These are phyloP conservation scores for Pyrenochaeta sp. DNA, from an alignment of 2,329 filamentous ascomycete genomes.

Conservation along the genomic window DNA sequence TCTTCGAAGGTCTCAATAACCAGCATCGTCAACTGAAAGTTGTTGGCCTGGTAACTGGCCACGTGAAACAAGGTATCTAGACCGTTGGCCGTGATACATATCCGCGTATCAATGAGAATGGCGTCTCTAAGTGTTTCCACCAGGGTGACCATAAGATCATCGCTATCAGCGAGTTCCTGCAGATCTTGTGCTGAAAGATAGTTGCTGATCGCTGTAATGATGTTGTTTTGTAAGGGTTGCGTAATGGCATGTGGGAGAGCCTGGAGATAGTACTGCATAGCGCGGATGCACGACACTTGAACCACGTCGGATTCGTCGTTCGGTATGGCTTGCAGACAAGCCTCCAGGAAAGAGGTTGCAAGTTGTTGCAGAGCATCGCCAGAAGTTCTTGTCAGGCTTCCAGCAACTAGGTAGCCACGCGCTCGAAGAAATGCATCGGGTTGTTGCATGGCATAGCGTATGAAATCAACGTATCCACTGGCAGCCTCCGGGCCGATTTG, in stretches of 20 bases:
- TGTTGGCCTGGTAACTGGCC: slow-evolving; percentile 85
- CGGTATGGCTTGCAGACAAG: slow-evolving; percentile 77
- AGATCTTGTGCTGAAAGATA: slow-evolving; percentile 85
- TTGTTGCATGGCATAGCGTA: slow-evolving; percentile 77
- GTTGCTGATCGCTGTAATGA: slow-evolving; percentile 69
- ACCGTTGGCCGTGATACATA: slow-evolving; percentile 78
- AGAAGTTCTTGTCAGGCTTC: slow-evolving; percentile 76
- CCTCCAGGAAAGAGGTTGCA: slow-evolving; percentile 72
- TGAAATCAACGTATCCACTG: slow-evolving; percentile 79
- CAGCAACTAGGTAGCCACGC: slow-evolving; percentile 86
- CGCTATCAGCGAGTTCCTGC: slow-evolving; percentile 83
- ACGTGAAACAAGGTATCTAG: slow-evolving; percentile 87
- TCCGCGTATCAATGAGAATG: slow-evolving; percentile 78
- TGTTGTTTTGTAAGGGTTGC: slow-evolving; percentile 66
- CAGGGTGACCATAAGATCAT: slow-evolving; percentile 90
- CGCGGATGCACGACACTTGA: slow-evolving; percentile 89
- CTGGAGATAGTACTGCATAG: slow-evolving; percentile 74
- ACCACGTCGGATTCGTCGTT: slow-evolving; percentile 85
- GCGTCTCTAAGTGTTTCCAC: slow-evolving; percentile 85
- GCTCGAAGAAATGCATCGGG: slow-evolving; percentile 81
- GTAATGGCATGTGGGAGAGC: slow-evolving; percentile 61
- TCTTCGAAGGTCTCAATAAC: slow-evolving; percentile 93
- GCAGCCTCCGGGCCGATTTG: slow-evolving; percentile 73
- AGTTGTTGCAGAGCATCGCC: slow-evolving; percentile 62
- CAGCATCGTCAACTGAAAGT: slow-evolving; percentile 89